Evolutionary conservation across 108 stramenopile species (phyloP).

Genomic region (Nannochloropsis salina): DNA sequence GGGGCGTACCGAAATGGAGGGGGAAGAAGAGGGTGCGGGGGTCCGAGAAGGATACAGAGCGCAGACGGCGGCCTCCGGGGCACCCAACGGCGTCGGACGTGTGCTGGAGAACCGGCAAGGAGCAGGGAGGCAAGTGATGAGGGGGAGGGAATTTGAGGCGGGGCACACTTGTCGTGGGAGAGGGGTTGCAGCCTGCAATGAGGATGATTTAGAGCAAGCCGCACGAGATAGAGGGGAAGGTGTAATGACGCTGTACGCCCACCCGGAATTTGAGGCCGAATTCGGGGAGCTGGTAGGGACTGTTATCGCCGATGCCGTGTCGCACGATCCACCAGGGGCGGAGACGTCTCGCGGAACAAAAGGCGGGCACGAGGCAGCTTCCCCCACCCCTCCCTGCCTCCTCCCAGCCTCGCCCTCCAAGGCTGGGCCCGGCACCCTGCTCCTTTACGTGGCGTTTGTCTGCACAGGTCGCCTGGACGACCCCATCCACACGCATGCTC

Average conservation of each 20-base stretch:
- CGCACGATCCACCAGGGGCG: not conserved
- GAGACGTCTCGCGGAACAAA: too few species aligned
- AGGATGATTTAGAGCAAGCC: not conserved
- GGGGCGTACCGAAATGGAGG: not conserved
- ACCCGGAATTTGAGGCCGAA: constrained; percentile 7
- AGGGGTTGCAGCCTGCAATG: not conserved
- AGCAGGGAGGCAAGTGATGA: not conserved
- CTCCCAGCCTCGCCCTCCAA: not conserved
- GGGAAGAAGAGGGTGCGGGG: too few species aligned
- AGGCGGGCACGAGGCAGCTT: not conserved
- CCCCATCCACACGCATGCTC: not conserved
- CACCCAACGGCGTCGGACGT: too few species aligned
- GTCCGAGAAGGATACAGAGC: too few species aligned
- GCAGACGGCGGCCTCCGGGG: too few species aligned
- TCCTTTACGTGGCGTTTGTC: constrained; percentile 3
- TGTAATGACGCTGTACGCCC: not conserved
- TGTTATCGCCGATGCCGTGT: not conserved
- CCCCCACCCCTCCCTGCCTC: not conserved
- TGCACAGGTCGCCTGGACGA: not conserved
- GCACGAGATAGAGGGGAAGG: not conserved
- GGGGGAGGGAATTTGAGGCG: not conserved
- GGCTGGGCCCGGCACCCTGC: not conserved
- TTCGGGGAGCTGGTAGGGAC: not conserved
- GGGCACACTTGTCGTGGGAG: not conserved
- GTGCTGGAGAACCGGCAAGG: not conserved